These are phyloP conservation scores for Populus hybrid DNA, from an alignment of 441 rosid species.

Conservation along the genomic window DNA sequence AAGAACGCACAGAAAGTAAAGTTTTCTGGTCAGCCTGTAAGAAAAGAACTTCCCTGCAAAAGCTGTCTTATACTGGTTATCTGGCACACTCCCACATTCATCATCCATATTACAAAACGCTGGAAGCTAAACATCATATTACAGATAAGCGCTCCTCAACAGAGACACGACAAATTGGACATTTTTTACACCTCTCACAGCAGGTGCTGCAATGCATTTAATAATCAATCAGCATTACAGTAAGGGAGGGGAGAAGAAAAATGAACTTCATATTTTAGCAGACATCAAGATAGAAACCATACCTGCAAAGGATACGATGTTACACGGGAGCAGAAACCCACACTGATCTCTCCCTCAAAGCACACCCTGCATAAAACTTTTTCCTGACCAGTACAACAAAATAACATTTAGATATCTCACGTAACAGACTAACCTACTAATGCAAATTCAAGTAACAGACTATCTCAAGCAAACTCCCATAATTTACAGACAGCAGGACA, in stretches of 20 bases:
- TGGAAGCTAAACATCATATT: constrained; percentile 71
- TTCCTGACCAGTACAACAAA: constrained; percentile 50
- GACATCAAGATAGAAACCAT: constrained; percentile 13
- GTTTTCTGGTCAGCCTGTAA: constrained; percentile 13
- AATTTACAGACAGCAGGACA: not conserved
- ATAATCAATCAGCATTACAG: constrained; percentile 17
- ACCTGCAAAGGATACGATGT: constrained; percentile 95
- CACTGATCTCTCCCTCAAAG: constrained; percentile 81
- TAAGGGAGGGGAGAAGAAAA: too few species aligned
- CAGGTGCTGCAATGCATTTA: constrained; percentile 60
- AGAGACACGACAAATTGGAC: constrained; percentile 80
- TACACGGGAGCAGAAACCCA: constrained; percentile 92
- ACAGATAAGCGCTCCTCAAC: constrained; percentile 80
- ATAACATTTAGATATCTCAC: not conserved
- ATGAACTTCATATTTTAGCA: not conserved
- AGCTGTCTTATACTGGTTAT: constrained; percentile 12
- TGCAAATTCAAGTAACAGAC: too few species aligned
- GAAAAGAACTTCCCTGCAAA: constrained; percentile 22
- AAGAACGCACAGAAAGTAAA: not conserved
- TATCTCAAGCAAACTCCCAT: too few species aligned
- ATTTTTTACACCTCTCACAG: constrained; percentile 82
- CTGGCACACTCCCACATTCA: constrained; percentile 10
- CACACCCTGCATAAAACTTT: constrained; percentile 91
- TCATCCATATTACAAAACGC: constrained; percentile 19
- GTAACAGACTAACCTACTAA: not conserved